Conservation (phyloP, 345 rosid species). For the Cardiospermum halicacabum region DNA sequence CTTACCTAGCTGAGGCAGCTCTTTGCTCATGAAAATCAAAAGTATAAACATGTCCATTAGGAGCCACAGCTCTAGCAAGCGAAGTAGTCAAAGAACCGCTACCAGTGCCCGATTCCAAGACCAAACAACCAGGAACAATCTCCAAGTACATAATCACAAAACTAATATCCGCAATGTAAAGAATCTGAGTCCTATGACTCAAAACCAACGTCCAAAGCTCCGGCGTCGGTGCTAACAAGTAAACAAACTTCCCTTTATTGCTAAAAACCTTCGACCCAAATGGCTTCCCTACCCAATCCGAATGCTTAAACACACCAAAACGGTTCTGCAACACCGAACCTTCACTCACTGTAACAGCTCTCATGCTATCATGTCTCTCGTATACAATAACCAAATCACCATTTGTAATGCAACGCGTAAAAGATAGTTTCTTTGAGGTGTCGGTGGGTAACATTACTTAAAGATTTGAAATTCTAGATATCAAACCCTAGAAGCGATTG, state of each 20-base stretch:
- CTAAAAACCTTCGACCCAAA: slow-evolving; percentile 90
- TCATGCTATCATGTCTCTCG: slow-evolving; percentile 84
- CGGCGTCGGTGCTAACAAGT: slow-evolving; percentile 81
- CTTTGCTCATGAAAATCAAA: slow-evolving; percentile 95
- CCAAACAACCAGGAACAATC: slow-evolving; percentile 84
- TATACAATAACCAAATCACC: slow-evolving; percentile 83
- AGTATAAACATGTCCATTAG: slow-evolving; percentile 84
- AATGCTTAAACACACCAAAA: slow-evolving; percentile 73
- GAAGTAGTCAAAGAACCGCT: slow-evolving; percentile 91
- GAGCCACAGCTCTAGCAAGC: slow-evolving; percentile 85
- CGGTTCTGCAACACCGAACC: slow-evolving; percentile 74
- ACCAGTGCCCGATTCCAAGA: slow-evolving; percentile 92
- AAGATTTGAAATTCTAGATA: not conserved
- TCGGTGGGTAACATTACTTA: slow-evolving; percentile 53
- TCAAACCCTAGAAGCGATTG: not conserved
- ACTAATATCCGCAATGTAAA: slow-evolving; percentile 86
- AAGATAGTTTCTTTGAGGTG: slow-evolving; percentile 48
- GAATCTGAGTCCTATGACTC: slow-evolving; percentile 97
- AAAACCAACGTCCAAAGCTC: slow-evolving; percentile 92
- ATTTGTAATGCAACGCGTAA: slow-evolving; percentile 41
- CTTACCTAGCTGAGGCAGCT: slow-evolving; percentile 85
- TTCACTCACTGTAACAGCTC: slow-evolving; percentile 61
- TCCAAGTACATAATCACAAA: slow-evolving; percentile 77
- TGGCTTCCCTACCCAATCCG: slow-evolving; percentile 94
- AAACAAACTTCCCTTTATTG: slow-evolving; percentile 78